Evolutionary conservation across 169 alveolate species (phyloP), one percentile per base, ranked within the genome.

Genomic region (Babesia bigemina): DNA sequence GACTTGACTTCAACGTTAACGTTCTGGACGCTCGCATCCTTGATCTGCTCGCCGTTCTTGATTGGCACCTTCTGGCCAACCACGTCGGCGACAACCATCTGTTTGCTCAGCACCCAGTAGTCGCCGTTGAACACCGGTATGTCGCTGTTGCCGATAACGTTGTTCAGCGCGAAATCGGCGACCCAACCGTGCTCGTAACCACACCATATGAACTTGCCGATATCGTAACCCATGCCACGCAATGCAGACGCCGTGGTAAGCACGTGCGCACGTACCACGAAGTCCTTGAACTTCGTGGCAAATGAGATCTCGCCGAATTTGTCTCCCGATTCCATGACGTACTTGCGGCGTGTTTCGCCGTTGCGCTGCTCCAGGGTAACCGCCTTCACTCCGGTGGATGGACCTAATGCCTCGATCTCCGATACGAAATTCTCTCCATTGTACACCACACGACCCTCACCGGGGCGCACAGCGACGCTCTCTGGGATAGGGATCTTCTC

Each of bases 151-250:
- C 75, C 81, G 17, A 83, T 70, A 21, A 83, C 70, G 29, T 74
- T 72, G 47, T 58, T 58, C 2, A 83, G 72, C 1, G 69, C 85
- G 39, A 83, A 83, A 44, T 83, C 90, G 12, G 86, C 90, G 22
- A 83, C 86, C 90, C 90, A 83, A 22, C 90, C 90, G 59, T 83
- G 78, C 52, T 70, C 75, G 63, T 83, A 65, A n/a, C 90, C 90
- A 28, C 90, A 83, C 90, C 90, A 83, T 17, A 83, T 69, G 24
- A 83, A 53, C 21, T 61, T 83, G 26, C 90, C 90, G 62, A 73
- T 75, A 63, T 63, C 67, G 42, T 70, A 83, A 7, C 90, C 90
- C 75, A 74, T 59, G 21, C 44, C 45, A 28, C 53, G 47, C 57
- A 83, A 39, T 1, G 90, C 85, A 13, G 63, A 29, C 11, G 90